Percentiles rank a stretch among this genome's conserved stretches.
These are phyloP conservation scores for Sordariomycetes sp. DNA, from an alignment of 2,329 filamentous ascomycete genomes.

Conservation along the genomic window DNA sequence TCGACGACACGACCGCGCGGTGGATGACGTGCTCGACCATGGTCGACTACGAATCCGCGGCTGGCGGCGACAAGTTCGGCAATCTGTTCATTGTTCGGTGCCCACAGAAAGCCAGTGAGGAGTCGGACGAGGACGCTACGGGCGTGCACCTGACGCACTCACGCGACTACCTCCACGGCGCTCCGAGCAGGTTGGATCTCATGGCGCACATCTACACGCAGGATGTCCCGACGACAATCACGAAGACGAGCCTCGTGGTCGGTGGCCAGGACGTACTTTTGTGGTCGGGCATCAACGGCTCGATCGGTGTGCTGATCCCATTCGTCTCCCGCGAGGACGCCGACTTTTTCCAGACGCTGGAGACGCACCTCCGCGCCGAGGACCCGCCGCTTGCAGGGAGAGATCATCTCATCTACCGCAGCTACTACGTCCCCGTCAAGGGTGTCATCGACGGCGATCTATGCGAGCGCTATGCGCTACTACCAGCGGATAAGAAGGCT, in stretches of 20 bases:
- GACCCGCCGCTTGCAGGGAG: constrained; percentile 82
- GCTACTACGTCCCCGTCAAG: constrained; percentile 95
- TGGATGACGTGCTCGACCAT: constrained; percentile 89
- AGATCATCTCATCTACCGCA: constrained; percentile 90
- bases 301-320: constrained; percentile 84
- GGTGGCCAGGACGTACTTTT: constrained; percentile 86
- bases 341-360: constrained; percentile 93
- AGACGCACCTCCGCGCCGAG: constrained; percentile 76
- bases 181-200: constrained; percentile 72
- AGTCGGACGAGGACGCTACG: constrained; percentile 81
- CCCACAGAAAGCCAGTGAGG: constrained; percentile 73
- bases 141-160: constrained; percentile 88
- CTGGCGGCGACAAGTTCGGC: constrained; percentile 94
- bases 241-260: constrained; percentile 81
- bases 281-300: constrained; percentile 92
- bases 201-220: constrained; percentile 86
- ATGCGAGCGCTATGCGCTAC: constrained; percentile 78
- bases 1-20: constrained; percentile 76
- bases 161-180: constrained; percentile 79
- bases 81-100: constrained; percentile 91
- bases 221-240: constrained; percentile 83
- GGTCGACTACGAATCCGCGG: constrained; percentile 94
- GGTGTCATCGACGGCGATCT: constrained; percentile 94
- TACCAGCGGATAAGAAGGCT: constrained; percentile 82
- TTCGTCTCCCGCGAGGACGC: constrained; percentile 88